Evolutionary conservation across 768 basidiomycete species (phyloP).

Genomic region (Auriscalpium vulgare): DNA sequence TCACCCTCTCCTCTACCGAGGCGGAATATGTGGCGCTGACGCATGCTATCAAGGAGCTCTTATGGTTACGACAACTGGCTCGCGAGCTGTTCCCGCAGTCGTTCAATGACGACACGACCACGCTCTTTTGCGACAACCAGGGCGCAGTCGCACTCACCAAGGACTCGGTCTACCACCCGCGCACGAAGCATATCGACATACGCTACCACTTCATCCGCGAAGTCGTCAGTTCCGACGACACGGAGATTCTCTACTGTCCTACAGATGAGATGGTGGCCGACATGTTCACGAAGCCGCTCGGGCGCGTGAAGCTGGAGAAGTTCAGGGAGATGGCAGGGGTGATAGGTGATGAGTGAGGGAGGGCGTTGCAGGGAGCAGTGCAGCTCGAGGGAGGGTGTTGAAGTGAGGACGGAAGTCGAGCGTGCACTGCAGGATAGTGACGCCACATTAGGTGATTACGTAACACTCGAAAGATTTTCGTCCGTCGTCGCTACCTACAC

Average conservation of each 20-base stretch:
- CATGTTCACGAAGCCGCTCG: conserved; percentile 7
- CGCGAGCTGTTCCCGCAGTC: background rate
- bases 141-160: conserved; percentile 24
- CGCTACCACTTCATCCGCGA: conserved; percentile 28
- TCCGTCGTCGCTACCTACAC: too few species aligned
- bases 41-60: background rate
- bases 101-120: conserved; percentile 2
- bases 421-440: too few species aligned
- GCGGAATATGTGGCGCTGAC: background rate
- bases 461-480: too few species aligned
- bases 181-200: conserved; percentile 32
- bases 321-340: background rate
- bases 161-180: conserved; percentile 22
- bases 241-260: conserved; percentile 13
- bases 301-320: background rate
- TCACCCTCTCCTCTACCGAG: background rate
- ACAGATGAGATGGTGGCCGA: conserved; percentile 13
- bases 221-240: conserved; percentile 10
- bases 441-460: too few species aligned
- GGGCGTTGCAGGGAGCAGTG: background rate
- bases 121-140: conserved; percentile 29
- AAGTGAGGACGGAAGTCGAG: too few species aligned
- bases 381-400: too few species aligned
- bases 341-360: background rate
- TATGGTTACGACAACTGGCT: background rate